These are phyloP conservation scores for Fusarium beomiforme DNA, from an alignment of 2,329 filamentous ascomycete species.

Conservation along the genomic window DNA sequence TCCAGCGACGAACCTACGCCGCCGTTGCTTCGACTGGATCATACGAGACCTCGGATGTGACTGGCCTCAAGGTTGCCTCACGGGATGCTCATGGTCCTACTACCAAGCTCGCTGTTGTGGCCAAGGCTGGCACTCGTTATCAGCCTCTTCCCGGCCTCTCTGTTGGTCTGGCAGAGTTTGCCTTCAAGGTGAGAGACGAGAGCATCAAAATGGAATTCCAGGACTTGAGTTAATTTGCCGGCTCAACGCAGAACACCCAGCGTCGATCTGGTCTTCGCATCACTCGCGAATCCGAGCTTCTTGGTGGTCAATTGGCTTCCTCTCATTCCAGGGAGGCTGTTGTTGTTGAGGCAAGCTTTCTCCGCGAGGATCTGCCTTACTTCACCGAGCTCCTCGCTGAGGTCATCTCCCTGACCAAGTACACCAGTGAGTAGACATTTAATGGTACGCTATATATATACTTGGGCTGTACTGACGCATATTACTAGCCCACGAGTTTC, in stretches of 20 bases:
- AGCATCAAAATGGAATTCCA: slow-evolving; percentile 12
- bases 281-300: slow-evolving; percentile 91
- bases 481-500: slow-evolving; percentile 81
- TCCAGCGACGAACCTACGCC: slow-evolving; percentile 66
- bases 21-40: slow-evolving; percentile 75
- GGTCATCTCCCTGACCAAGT: slow-evolving; percentile 89
- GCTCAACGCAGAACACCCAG: slow-evolving; percentile 75
- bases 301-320: slow-evolving; percentile 88
- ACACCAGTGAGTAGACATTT: slow-evolving; percentile 67
- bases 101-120: slow-evolving; percentile 88
- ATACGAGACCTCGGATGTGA: slow-evolving; percentile 87
- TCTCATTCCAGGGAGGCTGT: slow-evolving; percentile 95
- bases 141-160: slow-evolving; percentile 90
- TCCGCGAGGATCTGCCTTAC: slow-evolving; percentile 95
- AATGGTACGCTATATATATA: slow-evolving; percentile 3
- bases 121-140: slow-evolving; percentile 94
- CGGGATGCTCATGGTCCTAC: slow-evolving; percentile 90
- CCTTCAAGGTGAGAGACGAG: slow-evolving; percentile 80
- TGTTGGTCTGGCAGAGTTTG: slow-evolving; percentile 91
- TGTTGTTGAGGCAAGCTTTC: slow-evolving; percentile 92
- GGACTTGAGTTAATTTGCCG: slow-evolving; percentile 59
- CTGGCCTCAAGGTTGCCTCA: slow-evolving; percentile 91
- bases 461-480: slow-evolving; percentile 20
- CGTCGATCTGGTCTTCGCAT: slow-evolving; percentile 92
- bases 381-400: slow-evolving; percentile 96